These are phyloP conservation scores for Xylariaceae sp. DNA, from an alignment of 2,329 filamentous ascomycete genomes.

Conservation along the genomic window DNA sequence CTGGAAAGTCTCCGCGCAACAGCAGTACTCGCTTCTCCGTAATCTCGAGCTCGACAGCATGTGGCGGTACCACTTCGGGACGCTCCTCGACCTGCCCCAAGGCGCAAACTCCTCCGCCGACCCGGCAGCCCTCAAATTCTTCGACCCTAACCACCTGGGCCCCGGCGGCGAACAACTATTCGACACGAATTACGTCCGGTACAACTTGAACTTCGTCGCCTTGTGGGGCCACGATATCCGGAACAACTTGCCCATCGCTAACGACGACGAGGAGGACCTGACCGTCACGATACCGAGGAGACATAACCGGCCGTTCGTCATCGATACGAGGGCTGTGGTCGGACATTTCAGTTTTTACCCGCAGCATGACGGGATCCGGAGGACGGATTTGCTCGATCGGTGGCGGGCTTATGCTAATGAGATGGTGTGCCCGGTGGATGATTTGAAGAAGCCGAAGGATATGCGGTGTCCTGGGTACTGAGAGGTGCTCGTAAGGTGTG, in stretches of 20 bases:
- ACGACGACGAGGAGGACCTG: conserved; percentile 44
- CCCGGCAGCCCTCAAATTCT: conserved; percentile 12
- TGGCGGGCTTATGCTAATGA: conserved; percentile 52
- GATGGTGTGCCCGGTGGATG: conserved; percentile 38
- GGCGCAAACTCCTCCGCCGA: conserved; percentile 15
- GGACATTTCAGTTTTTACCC: conserved; percentile 48
- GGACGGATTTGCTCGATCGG: conserved; percentile 50
- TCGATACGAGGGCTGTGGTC: conserved; percentile 52
- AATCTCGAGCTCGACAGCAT: conserved; percentile 46
- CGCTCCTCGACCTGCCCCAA: conserved; percentile 23
- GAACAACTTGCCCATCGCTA: conserved; percentile 40
- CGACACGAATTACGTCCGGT: conserved; percentile 45
- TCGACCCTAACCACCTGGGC: conserved; percentile 10
- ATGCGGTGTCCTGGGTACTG: conserved; percentile 24
- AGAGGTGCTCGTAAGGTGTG: not conserved
- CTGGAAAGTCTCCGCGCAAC: conserved; percentile 48
- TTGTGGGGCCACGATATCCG: conserved; percentile 49
- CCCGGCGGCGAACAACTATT: conserved; percentile 35
- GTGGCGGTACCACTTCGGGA: conserved; percentile 45
- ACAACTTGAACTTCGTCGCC: conserved; percentile 52
- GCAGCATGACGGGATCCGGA: conserved; percentile 40
- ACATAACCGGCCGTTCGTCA: conserved; percentile 41
- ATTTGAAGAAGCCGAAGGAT: conserved; percentile 27
- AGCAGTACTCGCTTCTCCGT: conserved; percentile 46
- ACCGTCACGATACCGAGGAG: conserved; percentile 37